Evolutionary conservation across 768 basidiomycete genomes (phyloP), one percentile per base, ranked within the genome.

Genomic region (Lentinula guzmanii): DNA sequence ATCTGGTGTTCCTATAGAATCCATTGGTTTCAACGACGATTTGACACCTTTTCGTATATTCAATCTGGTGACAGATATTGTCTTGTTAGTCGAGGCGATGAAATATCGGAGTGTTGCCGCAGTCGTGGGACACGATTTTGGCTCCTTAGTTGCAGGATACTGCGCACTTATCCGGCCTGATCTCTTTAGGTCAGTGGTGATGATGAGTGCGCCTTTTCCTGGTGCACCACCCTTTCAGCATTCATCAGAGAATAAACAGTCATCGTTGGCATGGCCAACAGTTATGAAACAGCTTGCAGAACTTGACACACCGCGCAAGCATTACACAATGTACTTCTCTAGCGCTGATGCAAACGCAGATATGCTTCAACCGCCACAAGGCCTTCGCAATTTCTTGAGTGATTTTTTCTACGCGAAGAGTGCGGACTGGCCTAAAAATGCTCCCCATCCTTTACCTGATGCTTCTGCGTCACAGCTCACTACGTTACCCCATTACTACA

Each of bases 81-180:
- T 82, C 35, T 73, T 77, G 4, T 79, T 87, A 18, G 78, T 83
- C 2, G 76, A 75, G 55, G 75, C 79, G 0, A 76, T 88, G 5
- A 83, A 82, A 0, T 78, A 85, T 66, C 66, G 66, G 2, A 72
- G 73, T 2, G 82, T 74, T 0, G 71, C 76, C 10, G 73, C 81
- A n/a, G 72, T 87, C 43, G 72, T 88, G 1, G 86, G 86, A 0
- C 86, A 87, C 67, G 86, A 87, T 66, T 80, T 79, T 58, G 86
- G 86, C 21, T 82, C 86, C 24, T 5, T 62, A 34, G 71, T 86
- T 35, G 84, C 85, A 2, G 83, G 77, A 5, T 75, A 75, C 68
- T 82, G 82, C 63, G 77, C 84, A 4, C 76, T 83, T 62, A 76
- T 81, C 35, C 76, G 81, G 3, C 85, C 84, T 1, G 82, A 86